Evolutionary conservation across 2,329 filamentous ascomycete genomes (phyloP).

Genomic region (Sarocladium kiliense): DNA sequence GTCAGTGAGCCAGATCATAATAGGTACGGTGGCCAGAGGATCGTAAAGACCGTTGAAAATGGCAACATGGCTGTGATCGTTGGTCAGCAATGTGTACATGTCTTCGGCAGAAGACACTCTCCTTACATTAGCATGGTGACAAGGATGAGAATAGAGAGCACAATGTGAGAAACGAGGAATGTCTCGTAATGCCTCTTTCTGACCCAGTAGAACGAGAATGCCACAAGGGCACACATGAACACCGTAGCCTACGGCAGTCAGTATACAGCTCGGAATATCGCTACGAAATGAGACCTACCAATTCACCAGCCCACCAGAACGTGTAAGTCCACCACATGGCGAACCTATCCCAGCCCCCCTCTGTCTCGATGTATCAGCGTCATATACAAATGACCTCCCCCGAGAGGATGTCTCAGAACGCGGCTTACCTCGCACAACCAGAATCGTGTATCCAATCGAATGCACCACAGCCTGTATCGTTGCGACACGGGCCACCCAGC

Average conservation of each 20-base stretch:
- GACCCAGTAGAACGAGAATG: constrained; percentile 45
- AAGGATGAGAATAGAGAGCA: constrained; percentile 43
- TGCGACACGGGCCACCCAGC: constrained; percentile 58
- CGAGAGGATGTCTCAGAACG: too few relatives aligned
- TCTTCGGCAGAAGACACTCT: background rate
- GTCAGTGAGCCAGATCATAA: constrained; percentile 45
- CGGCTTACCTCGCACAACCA: constrained; percentile 31
- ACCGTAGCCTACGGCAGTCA: constrained; percentile 29
- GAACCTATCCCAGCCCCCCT: constrained; percentile 32
- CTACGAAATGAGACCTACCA: constrained; percentile 26
- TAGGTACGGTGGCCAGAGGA: constrained; percentile 42
- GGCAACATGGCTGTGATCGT: constrained; percentile 38
- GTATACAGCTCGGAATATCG: background rate
- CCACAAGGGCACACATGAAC: constrained; percentile 38
- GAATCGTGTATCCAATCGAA: constrained; percentile 51
- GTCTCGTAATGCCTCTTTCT: constrained; percentile 47
- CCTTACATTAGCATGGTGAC: constrained; percentile 46
- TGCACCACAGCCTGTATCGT: constrained; percentile 59
- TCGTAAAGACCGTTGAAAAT: constrained; percentile 47
- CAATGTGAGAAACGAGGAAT: constrained; percentile 46
- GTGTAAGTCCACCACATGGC: constrained; percentile 31
- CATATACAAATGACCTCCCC: background rate
- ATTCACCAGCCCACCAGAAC: constrained; percentile 46
- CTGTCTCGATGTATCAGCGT: constrained; percentile 19
- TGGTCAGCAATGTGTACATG: constrained; percentile 6